Conservation (phyloP, 176 grass and related monocot species). For the Avena eriantha region DNA sequence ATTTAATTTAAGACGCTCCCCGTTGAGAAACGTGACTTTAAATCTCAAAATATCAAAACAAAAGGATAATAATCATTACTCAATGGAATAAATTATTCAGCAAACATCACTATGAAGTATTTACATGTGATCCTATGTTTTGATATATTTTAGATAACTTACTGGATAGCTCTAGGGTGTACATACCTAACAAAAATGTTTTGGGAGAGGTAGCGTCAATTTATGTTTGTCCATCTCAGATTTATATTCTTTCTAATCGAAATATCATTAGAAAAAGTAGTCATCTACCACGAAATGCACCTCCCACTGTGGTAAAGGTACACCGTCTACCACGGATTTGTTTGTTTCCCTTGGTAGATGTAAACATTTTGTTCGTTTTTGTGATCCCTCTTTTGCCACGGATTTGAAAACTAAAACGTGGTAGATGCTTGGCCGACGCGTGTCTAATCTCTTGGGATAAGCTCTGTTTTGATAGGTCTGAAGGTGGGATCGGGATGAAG, state of each 20-base stretch:
- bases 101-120: background rate
- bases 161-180: background rate
- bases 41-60: background rate
- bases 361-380: too few species aligned
- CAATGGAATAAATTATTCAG: background rate
- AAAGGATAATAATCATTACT: background rate
- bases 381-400: too few species aligned
- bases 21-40: background rate
- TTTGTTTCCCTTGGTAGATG: too few species aligned
- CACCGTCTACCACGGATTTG: too few species aligned
- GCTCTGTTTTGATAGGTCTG: too few species aligned
- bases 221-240: background rate
- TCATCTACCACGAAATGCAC: too few species aligned
- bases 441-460: too few species aligned
- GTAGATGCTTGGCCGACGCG: too few species aligned
- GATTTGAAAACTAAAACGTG: too few species aligned
- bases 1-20: background rate
- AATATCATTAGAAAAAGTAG: too few species aligned
- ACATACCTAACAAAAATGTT: background rate
- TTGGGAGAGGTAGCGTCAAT: background rate
- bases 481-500: too few species aligned
- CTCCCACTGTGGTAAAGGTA: too few species aligned
- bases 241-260: background rate
- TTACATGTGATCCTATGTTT: background rate
- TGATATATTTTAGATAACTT: background rate